Base-by-base conservation (phyloP, 257 asterid species). In the Nicotiana paniculata region DNA sequence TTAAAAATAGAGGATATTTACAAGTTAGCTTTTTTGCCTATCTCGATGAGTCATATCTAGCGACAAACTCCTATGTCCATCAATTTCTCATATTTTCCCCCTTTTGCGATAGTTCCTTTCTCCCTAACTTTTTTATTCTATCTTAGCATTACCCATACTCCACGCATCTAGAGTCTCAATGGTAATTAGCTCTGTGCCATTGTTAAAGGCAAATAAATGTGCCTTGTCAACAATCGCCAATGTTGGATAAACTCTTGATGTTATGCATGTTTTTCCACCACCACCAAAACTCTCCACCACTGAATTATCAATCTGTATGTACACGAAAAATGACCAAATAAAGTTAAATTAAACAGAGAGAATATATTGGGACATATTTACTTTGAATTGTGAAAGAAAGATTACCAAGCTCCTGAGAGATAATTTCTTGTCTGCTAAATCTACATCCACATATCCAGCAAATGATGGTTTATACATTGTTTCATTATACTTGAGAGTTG, bases 401-500 rank as follows among this genome's bases (percentile, higher is more conserved):
- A 7, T 51, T 75, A 75, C 79, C 79, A 75, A 51, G 4, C 63
- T 75, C 61, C 33, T 82, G 57, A 78, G 85, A 0, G 81, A 82
- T 4, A 69, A 62, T 28, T 85, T 85, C 39, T 82, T 85, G 32
- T 59, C 62, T 0, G 21, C 48, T 35, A 82, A 58, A 51, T 82
- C 85, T 2, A 82, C 85, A 51, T 85, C 82, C 8, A 82, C 85
- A 57, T 77, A 85, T 58, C 88, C 88, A 66, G 81, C 85, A 77
- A 82, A 85, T 46, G 85, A 77, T 2, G 70, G 81, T 28, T 75
- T 82, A 77, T 85, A 82, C 67, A 81, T 70, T 15, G 67, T 84
- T 15, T 72, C 68, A 17, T 62, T 43, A 5, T 24, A 15, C 9
- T 11, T 61, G 6, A 85, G 81, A 15, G 88, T 32, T 32, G 88